Conservation (phyloP, 768 basidiomycete genomes). For the Psilocybe tampanensis region DNA sequence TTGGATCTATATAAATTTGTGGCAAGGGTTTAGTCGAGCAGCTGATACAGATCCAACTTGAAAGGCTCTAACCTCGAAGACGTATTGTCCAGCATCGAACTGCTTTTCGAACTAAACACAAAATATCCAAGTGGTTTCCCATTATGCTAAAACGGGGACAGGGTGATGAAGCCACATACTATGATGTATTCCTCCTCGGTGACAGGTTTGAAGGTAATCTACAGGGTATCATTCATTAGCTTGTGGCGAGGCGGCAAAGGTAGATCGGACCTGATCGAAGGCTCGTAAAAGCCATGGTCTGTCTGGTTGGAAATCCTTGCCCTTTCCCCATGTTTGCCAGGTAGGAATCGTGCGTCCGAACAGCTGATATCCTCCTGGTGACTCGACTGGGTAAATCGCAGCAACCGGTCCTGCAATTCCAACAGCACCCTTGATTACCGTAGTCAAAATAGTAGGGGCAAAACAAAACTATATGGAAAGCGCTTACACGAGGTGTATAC, state of each 20-base stretch:
- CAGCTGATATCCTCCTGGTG: slow-evolving; percentile 68
- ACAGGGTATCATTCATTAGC: too few species aligned
- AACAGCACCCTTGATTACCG: slow-evolving; percentile 53
- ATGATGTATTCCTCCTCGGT: slow-evolving; percentile 49
- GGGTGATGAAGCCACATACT: slow-evolving; percentile 29
- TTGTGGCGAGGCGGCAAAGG: too few species aligned
- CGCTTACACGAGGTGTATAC: slow-evolving; percentile 58
- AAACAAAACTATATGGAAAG: too few species aligned
- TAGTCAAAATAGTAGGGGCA: background rate
- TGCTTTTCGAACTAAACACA: slow-evolving; percentile 44
- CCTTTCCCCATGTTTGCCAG: slow-evolving; percentile 67
- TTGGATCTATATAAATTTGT: slow-evolving; percentile 55
- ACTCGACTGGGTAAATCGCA: slow-evolving; percentile 67
- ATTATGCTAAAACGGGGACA: background rate
- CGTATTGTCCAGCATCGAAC: slow-evolving; percentile 56
- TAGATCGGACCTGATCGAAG: slow-evolving; percentile 74
- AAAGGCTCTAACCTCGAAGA: slow-evolving; percentile 43
- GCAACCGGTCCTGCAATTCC: slow-evolving; percentile 68
- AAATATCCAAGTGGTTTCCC: background rate
- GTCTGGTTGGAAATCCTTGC: slow-evolving; percentile 43
- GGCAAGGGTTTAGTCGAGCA: background rate
- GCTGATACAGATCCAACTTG: background rate
- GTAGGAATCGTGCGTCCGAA: slow-evolving; percentile 64
- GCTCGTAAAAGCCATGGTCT: slow-evolving; percentile 62
- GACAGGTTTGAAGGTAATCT: slow-evolving; percentile 56